phyloP scores from a whole-genome alignment of 352 stramenopile species.

The Phytopythium aichiense region DNA sequence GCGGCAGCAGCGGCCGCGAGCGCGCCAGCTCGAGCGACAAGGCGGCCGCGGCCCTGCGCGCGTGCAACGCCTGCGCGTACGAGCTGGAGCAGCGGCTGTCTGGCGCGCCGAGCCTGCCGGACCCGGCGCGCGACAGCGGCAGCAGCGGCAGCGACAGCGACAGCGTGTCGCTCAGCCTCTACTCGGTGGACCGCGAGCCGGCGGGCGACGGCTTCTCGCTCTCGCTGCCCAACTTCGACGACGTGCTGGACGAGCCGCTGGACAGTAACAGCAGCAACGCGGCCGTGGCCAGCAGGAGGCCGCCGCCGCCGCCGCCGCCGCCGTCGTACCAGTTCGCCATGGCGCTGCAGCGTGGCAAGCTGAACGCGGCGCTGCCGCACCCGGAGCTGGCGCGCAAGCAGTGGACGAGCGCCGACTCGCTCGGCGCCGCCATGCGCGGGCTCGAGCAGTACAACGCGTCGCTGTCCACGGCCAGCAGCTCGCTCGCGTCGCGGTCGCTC shows the following conservation, averaged over 20 bases:
- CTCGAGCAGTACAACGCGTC: slow-evolving; percentile 38
- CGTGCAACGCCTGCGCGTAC: slow-evolving; percentile 28
- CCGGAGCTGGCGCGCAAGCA: slow-evolving; percentile 25
- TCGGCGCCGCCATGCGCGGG: slow-evolving; percentile 3
- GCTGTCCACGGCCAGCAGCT: slow-evolving; percentile 58
- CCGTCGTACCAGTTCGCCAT: slow-evolving; percentile 20
- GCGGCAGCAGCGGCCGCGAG: slow-evolving; percentile 10
- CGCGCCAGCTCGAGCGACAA: slow-evolving; percentile 10
- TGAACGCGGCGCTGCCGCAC: slow-evolving; percentile 21
- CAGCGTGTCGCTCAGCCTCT: slow-evolving; percentile 15
- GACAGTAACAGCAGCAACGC: background rate
- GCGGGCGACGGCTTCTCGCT: slow-evolving; percentile 23
- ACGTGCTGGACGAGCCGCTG: slow-evolving; percentile 18
- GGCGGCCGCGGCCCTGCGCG: slow-evolving; percentile 12
- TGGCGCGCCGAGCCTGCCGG: slow-evolving; percentile 8
- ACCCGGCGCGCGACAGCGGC: slow-evolving; percentile 10
- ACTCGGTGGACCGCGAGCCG: slow-evolving; percentile 16
- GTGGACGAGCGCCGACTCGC: slow-evolving; percentile 2
- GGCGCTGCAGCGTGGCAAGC: slow-evolving; percentile 23
- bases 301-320: background rate
- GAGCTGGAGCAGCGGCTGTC: slow-evolving; percentile 28
- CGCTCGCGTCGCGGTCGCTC: slow-evolving; percentile 15
- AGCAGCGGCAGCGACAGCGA: slow-evolving; percentile 18
- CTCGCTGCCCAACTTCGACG: slow-evolving; percentile 22
- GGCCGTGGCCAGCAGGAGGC: background rate